A percentile compares a stretch with the other conserved stretches of the same genome.
phyloP scores from a whole-genome alignment of 1,139 yeast genomes.

The Insectozyma bohioensis region DNA sequence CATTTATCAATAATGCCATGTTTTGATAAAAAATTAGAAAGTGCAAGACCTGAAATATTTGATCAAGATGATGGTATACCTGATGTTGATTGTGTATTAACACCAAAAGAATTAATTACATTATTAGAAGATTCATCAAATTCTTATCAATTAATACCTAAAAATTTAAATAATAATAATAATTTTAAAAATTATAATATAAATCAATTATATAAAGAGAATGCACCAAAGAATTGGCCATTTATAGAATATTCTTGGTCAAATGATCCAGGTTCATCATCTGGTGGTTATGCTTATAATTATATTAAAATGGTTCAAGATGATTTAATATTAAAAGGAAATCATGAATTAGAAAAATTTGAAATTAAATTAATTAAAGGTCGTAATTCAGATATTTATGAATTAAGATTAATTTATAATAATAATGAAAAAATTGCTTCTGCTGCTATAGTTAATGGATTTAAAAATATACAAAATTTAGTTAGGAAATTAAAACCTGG shows the following conservation, averaged over 20 bases:
- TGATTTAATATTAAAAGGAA: conserved; percentile 23
- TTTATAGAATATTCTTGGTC: conserved; percentile 59
- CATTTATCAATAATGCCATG: conserved; percentile 95
- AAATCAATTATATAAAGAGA: conserved; percentile 27
- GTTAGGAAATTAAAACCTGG: conserved; percentile 73
- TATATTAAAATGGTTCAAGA: conserved; percentile 46
- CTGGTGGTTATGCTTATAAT: conserved; percentile 85
- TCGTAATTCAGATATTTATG: conserved; percentile 74
- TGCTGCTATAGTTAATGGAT: conserved; percentile 84
- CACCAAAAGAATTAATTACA: conserved; percentile 83
- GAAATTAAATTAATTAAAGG: conserved; percentile 47
- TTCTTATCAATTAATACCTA: conserved; percentile 22
- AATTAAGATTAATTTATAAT: conserved; percentile 50
- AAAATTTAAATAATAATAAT: conserved; percentile 8
- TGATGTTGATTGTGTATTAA: conserved; percentile 92
- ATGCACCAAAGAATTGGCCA: conserved; percentile 63
- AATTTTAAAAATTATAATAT: too few relatives aligned
- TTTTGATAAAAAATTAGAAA: conserved; percentile 93
- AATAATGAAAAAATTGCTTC: conserved; percentile 51
- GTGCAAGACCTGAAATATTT: conserved; percentile 74
- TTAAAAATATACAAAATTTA: conserved; percentile 89
- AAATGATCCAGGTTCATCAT: conserved; percentile 73
- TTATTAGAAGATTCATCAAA: conserved; percentile 53
- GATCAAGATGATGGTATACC: conserved; percentile 20
- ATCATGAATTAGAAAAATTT: conserved; percentile 21